Percentiles rank a stretch among this genome's conserved stretches.
Evolutionary conservation across 176 grass and related monocot species (phyloP).

Genomic region (Canna indica): DNA sequence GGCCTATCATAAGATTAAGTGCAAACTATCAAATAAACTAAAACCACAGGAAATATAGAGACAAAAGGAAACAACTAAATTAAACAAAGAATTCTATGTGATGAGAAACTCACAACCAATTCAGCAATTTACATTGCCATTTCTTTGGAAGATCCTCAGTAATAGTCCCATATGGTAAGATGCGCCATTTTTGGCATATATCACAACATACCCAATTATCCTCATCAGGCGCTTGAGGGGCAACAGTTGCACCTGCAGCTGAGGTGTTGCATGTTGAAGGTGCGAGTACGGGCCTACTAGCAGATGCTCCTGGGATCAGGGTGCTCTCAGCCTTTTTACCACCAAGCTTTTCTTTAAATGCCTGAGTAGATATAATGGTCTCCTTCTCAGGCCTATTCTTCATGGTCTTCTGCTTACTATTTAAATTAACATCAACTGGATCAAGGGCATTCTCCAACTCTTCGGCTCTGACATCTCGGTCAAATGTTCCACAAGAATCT

Average conservation of each 20-base stretch:
- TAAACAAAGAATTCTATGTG: background rate
- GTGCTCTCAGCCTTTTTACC: conserved; percentile 41
- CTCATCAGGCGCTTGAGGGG: conserved; percentile 35
- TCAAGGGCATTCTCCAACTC: conserved; percentile 36
- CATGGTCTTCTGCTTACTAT: conserved; percentile 29
- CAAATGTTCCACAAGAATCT: conserved; percentile 28
- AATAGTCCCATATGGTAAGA: conserved; percentile 73
- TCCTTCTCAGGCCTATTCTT: conserved; percentile 49
- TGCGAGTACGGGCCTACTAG: conserved; percentile 27
- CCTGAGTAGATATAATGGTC: conserved; percentile 30
- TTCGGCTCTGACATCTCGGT: conserved; percentile 13
- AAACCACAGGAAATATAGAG: conserved; percentile 16
- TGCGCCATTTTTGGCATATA: conserved; percentile 89
- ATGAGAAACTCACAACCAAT: conserved; percentile 85
- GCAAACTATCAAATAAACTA: conserved; percentile 21
- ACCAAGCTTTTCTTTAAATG: conserved; percentile 40
- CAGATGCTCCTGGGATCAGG: conserved; percentile 26
- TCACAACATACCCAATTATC: conserved; percentile 96
- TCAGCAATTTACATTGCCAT: conserved; percentile 86
- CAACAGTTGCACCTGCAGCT: conserved; percentile 33
- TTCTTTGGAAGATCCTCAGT: conserved; percentile 57
- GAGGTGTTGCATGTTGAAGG: conserved; percentile 38
- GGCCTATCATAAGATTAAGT: conserved; percentile 47
- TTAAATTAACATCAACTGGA: conserved; percentile 29
- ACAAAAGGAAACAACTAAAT: background rate